Evolutionary conservation across 176 grass and related monocot genomes (phyloP), one percentile per base, ranked within the genome.

Genomic region (Eragrostis curvula): DNA sequence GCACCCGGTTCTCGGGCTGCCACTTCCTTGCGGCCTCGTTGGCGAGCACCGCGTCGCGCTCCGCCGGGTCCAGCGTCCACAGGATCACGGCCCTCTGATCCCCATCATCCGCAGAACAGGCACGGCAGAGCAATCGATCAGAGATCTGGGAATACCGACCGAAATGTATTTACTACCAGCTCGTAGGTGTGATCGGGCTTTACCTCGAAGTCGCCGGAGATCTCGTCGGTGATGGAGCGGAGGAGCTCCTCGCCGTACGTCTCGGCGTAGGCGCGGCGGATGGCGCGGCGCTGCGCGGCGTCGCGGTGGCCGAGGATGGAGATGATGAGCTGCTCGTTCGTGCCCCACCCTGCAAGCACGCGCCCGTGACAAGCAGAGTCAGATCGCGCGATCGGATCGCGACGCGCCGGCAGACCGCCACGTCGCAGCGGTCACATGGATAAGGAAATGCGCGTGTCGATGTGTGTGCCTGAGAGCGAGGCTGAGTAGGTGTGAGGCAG

Each of bases 121-220:
- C 49, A 59, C 7, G 58, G 10, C 9, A 32, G 17, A 48, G 12
- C 27, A 12, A 7, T 40, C 60, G 52, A 41, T 79, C 61, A 82
- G 63, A 71, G 74, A 71, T 84, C 71, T 61, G 58, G 23, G 23
- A 27, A 28, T 61, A 61, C 24, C 10, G 58, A 61, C 24, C 10
- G 58, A 61, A 61, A 28, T 60, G 23, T n/a, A n/a, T n/a, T 24
- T 16, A 12, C 1, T 58, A 9, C 8, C 7, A 21, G 52, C 56
- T 27, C 58, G 24, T 6, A 61, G 23, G 58, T 14, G 58, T 1
- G 44, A n/a, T 5, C 4, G 20, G 20, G 73, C 12, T 2, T 70
- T 70, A 98, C 95, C 95, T 98, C 96, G 83, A 98, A 98, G 81
- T 98, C 92, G 46, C 96, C 90, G 18, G 90, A 85, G 81, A 90